Evolutionary conservation across 331 rosid species (phyloP).

Genomic region (Acacia pycnantha): DNA sequence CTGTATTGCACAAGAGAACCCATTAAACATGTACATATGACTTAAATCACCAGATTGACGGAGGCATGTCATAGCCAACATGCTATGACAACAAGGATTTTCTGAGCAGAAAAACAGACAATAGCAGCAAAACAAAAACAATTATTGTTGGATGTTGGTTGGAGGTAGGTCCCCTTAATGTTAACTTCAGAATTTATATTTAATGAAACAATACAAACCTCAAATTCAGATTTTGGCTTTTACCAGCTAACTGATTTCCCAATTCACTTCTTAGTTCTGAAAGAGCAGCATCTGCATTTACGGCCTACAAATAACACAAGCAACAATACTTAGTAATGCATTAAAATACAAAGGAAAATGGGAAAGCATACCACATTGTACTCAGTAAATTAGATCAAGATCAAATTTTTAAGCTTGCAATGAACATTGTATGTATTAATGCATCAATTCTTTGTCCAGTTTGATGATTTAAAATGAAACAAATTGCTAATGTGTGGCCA

Average conservation of each 20-base stretch:
- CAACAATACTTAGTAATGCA: neutral
- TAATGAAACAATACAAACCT: conserved; percentile 48
- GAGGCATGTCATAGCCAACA: neutral
- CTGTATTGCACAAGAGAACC: neutral
- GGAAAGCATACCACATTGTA: neutral
- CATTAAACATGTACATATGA: neutral
- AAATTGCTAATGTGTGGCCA: neutral
- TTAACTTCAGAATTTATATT: neutral
- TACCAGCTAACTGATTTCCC: conserved; percentile 79
- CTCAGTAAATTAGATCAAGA: neutral
- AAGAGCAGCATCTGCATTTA: conserved; percentile 60
- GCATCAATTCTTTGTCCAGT: neutral
- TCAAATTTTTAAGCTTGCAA: neutral
- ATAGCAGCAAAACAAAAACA: neutral
- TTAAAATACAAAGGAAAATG: neutral
- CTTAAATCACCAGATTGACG: neutral
- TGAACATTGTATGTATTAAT: neutral
- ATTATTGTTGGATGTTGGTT: neutral
- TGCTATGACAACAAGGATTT: neutral
- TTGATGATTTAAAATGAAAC: neutral
- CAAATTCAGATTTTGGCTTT: conserved; percentile 62
- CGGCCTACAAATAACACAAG: conserved; percentile 58
- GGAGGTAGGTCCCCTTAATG: neutral
- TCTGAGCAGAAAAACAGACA: neutral
- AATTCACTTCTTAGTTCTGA: conserved; percentile 79